Base-by-base conservation (phyloP, 2,329 filamentous ascomycete genomes). In the Fonsecaea pedrosoi region DNA sequence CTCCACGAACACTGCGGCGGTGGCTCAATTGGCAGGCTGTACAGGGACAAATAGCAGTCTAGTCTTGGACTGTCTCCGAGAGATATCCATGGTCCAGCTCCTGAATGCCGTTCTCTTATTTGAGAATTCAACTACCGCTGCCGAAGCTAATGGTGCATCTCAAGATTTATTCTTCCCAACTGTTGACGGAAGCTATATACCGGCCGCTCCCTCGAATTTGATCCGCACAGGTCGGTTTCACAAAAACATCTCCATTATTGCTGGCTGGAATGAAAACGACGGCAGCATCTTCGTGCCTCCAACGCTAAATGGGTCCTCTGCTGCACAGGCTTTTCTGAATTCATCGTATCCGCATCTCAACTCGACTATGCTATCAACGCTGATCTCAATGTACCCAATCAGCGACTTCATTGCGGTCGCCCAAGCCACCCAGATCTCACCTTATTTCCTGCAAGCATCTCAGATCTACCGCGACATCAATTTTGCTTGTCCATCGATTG, bases 101-200 rank as follows among this genome's bases (percentile, higher is more conserved):
- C 40, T 66, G 32, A 32, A 62, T 18, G 64, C 64, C 45, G 64
- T 66, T n/a, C 32, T 66, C 9, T 53, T 58, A 30, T 66, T 55
- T 53, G 64, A 66, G 15, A 66, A 66, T n/a, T 25, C 37, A 25
- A 62, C 60, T 38, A 58, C 64, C 13, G 32, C 45, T 25, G 30
- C 45, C 8, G 18, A 50, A 50, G 60, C 64, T 40, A 57, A 53
- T 18, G 56, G 59, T 34, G 38, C 38, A 12, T 60, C 50, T 40
- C 60, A 67, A 40, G 65, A 67, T 45, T 60, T 64, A 13, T 67
- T 67, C 40, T 67, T 70, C 45, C 84, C 84, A 0, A 78, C 75
- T 0, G 81, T 85, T 0, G 83, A 85, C 65, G 80, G 79, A 13
- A 82, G 84, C 69, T 83, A 83, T 70, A 73, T 85, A n/a, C 82